phyloP scores from a whole-genome alignment of 768 basidiomycete species.

The Xerocomus brunneocitrinus region DNA sequence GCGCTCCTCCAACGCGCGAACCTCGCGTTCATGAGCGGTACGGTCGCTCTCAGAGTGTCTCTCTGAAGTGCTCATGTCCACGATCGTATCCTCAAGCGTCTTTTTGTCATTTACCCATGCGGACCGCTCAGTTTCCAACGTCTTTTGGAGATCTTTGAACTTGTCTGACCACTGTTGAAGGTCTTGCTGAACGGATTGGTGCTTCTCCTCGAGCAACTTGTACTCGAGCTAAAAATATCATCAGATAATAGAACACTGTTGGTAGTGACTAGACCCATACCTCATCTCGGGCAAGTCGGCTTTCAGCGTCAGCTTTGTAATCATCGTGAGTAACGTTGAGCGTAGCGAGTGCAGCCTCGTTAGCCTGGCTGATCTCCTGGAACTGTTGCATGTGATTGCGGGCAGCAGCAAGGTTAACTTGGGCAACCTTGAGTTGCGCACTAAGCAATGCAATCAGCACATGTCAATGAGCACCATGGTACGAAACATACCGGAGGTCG shows the following conservation, averaged over 20 bases:
- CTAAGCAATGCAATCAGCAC: slow-evolving; percentile 33
- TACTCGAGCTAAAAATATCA: slow-evolving; percentile 50
- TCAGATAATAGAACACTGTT: not conserved
- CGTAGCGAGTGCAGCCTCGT: slow-evolving; percentile 67
- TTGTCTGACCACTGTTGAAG: slow-evolving; percentile 44
- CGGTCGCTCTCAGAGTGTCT: slow-evolving; percentile 62
- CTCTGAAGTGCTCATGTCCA: slow-evolving; percentile 74
- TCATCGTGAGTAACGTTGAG: slow-evolving; percentile 75
- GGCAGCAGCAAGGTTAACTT: slow-evolving; percentile 71
- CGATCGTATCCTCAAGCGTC: slow-evolving; percentile 75
- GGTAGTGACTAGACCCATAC: slow-evolving; percentile 34
- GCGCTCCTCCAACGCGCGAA: slow-evolving; percentile 64
- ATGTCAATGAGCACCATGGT: not conserved
- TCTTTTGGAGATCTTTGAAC: slow-evolving; percentile 55
- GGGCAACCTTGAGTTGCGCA: slow-evolving; percentile 68
- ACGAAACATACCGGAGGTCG: slow-evolving; percentile 60
- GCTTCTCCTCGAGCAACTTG: slow-evolving; percentile 57
- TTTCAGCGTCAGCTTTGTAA: slow-evolving; percentile 69
- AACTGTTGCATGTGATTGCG: slow-evolving; percentile 76
- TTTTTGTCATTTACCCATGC: slow-evolving; percentile 79
- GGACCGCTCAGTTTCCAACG: slow-evolving; percentile 62
- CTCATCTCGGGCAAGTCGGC: slow-evolving; percentile 62
- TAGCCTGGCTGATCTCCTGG: slow-evolving; percentile 80
- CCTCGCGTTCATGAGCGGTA: slow-evolving; percentile 55
- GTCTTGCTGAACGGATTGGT: slow-evolving; percentile 52